These are phyloP conservation scores for Cardamine occulta DNA, from an alignment of 345 rosid species.

Conservation along the genomic window DNA sequence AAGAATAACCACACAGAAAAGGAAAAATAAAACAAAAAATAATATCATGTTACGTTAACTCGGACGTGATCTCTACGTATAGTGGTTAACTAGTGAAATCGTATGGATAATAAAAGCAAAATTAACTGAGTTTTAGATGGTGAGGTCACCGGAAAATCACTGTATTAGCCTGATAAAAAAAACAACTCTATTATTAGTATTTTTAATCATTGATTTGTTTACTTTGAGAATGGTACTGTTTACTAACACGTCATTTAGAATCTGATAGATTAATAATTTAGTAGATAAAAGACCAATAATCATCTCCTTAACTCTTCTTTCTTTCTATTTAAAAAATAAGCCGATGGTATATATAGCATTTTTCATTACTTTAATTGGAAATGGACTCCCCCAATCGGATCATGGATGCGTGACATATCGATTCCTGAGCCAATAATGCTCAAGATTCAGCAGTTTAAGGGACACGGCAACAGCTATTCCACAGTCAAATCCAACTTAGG, in stretches of 20 bases:
- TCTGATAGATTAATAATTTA: constrained; percentile 2
- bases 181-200: background rate
- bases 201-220: background rate
- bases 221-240: background rate
- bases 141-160: background rate
- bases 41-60: background rate
- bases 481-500: background rate
- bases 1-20: background rate
- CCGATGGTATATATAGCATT: background rate
- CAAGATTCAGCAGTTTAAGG: background rate
- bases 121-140: background rate
- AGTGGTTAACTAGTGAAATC: background rate
- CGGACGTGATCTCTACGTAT: constrained; percentile 8
- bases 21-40: background rate
- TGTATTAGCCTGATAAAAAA: background rate
- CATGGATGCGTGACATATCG: background rate
- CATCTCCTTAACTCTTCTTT: background rate
- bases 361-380: background rate
- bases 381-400: background rate
- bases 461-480: background rate
- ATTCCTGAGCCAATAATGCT: background rate
- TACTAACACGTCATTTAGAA: constrained; percentile 5
- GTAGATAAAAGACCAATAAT: background rate
- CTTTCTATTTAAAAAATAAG: background rate
- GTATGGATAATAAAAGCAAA: background rate